Conservation (phyloP, 257 asterid genomes). For the Oldenlandia corymbosa region DNA sequence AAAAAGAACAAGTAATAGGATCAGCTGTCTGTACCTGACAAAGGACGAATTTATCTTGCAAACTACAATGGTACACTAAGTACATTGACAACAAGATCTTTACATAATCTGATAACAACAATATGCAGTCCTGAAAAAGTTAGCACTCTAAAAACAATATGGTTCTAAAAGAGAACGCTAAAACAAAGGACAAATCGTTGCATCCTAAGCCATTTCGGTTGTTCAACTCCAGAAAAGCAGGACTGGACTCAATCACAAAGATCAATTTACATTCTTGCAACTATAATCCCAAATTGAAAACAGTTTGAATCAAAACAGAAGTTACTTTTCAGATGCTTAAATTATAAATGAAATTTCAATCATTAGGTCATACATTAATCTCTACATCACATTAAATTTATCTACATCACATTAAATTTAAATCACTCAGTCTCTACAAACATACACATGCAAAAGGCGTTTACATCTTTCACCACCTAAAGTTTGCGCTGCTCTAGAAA, state of each 20-base stretch:
- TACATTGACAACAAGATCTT: too few species aligned
- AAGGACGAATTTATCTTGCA: neutral
- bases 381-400: too few species aligned
- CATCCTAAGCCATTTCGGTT: too few species aligned
- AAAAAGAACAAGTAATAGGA: neutral
- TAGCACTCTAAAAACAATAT: neutral
- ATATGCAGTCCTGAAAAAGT: neutral
- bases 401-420: too few species aligned
- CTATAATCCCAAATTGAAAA: neutral
- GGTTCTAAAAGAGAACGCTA: too few species aligned
- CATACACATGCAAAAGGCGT: too few species aligned
- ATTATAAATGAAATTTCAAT: neutral
- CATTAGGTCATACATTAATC: neutral
- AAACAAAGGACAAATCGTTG: too few species aligned
- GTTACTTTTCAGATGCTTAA: neutral
- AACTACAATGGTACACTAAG: neutral
- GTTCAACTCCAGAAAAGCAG: neutral
- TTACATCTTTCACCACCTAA: too few species aligned
- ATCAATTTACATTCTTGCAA: neutral
- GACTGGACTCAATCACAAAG: neutral
- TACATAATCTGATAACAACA: too few species aligned
- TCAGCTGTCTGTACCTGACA: conserved; percentile 3
- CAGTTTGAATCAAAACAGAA: neutral
- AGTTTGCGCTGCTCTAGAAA: too few species aligned
- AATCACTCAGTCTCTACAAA: too few species aligned